Base-by-base conservation (phyloP, 2,329 filamentous ascomycete species). In the Cordyceps tenuipes region DNA sequence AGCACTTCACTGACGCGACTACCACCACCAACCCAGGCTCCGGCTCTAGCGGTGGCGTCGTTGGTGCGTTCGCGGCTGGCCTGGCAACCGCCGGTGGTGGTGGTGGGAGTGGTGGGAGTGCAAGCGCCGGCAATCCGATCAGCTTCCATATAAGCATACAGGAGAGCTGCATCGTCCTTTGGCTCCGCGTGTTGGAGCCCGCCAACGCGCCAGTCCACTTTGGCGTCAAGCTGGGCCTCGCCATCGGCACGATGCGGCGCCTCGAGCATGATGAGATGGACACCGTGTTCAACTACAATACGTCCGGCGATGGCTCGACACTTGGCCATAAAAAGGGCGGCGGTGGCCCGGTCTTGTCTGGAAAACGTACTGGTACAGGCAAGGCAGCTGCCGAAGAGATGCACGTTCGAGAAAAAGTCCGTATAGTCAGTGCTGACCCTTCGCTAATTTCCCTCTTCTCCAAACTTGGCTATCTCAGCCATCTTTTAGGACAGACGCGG, bases 341-440 rank as follows among this genome's bases (percentile, higher is more conserved):
- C 47, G 3, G 26, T 26, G 57, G 49, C 3, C 62, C 63, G 62
- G 51, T 66, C 64, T 43, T 66, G 63, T 57, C 67, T 64, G 31
- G 64, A 64, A 44, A 66, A 68, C 62, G 65, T 64, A n/a, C n/a
- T 31, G 47, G 23, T 23, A 51, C 43, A 10, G 39, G 64, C 65
- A 29, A 66, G 68, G 5, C 39, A 36, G 44, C 49, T 12, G 36
- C 46, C 17, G 52, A 57, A 49, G 48, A 94, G 63, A 91, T 97
- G 3, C 87, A 85, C 64, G 93, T 97, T 50, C 85, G 87, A 65
- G 93, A 97, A 71, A 97, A 97, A 76, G 83, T 96, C 5, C 82
- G 89, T 46, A 87, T 97, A 2, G 92, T 96, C 72, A 93, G 85
- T 67, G 90, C 91, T 59, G 92, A 97, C 71, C 93, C 93, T 1